Evolutionary conservation across 1,284 basidiomycete genomes (phyloP).

Genomic region (Coniferiporia weirii): DNA sequence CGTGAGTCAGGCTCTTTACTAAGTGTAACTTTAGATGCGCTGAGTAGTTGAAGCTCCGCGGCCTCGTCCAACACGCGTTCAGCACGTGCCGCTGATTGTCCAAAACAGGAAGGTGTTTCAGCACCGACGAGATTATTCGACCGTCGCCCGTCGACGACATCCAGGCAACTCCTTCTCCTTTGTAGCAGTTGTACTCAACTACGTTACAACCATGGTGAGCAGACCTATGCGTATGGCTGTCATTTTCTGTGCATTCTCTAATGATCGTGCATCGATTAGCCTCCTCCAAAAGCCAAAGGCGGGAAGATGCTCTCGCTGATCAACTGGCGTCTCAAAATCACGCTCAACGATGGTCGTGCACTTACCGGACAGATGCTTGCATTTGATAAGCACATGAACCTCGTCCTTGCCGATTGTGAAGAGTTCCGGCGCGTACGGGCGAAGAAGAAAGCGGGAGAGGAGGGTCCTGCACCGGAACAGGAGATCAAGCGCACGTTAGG

Average conservation of each 20-base stretch:
- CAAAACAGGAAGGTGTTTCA: background rate
- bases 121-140: background rate
- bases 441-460: conserved; percentile 77
- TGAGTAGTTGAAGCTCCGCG: background rate
- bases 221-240: background rate
- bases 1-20: too few species aligned
- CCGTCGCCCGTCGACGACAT: background rate
- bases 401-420: conserved; percentile 96
- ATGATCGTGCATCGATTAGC: conserved; percentile 36
- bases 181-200: conserved; percentile 11
- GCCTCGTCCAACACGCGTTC: background rate
- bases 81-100: background rate
- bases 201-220: conserved; percentile 58
- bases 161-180: conserved; percentile 4
- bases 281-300: conserved; percentile 92
- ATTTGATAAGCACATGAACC: conserved; percentile 99
- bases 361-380: conserved; percentile 98
- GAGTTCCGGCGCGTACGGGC: conserved; percentile 88
- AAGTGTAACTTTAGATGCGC: background rate
- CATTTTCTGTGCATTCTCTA: conserved; percentile 3
- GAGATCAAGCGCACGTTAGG: conserved; percentile 97
- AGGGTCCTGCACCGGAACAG: conserved; percentile 74
- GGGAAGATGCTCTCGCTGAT: conserved; percentile 98
- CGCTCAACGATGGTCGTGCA: conserved; percentile 95
- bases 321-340: conserved; percentile 97